Evolutionary conservation across 345 rosid species (phyloP).

Genomic region (Rhodamnia argentea): DNA sequence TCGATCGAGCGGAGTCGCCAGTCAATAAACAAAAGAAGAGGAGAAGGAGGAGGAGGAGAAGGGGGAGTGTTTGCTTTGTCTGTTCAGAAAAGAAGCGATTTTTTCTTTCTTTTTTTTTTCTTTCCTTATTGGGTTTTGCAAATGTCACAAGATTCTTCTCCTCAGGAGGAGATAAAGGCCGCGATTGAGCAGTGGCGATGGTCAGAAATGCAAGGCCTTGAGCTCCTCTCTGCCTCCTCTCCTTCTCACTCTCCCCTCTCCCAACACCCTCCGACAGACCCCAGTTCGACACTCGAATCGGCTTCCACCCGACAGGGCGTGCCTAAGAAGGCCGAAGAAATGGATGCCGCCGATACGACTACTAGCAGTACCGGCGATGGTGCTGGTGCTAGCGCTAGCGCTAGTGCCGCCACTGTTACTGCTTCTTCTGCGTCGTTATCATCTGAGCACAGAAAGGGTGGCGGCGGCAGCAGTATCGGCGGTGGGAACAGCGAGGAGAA

Average conservation of each 20-base stretch:
- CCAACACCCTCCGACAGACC: conserved; percentile 9
- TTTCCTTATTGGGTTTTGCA: conserved; percentile 7
- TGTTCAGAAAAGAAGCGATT: conserved; percentile 11
- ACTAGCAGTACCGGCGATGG: neutral
- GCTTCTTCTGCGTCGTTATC: neutral
- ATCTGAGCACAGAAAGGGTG: neutral
- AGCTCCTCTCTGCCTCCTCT: conserved; percentile 42
- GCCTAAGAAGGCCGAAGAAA: conserved; percentile 8
- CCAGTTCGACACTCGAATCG: neutral
- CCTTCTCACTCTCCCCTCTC: conserved; percentile 16
- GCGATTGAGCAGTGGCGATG: conserved; percentile 88
- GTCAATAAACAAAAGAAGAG: neutral
- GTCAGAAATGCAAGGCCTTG: conserved; percentile 99
- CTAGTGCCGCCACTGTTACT: neutral
- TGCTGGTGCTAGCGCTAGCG: neutral
- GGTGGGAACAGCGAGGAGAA: conserved; percentile 21
- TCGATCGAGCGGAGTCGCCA: neutral
- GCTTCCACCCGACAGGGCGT: neutral
- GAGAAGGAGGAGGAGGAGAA: neutral
- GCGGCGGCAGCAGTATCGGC: conserved; percentile 1
- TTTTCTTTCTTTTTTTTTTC: neutral
- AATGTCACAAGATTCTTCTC: conserved; percentile 63
- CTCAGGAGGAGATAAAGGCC: conserved; percentile 49
- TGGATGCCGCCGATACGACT: conserved; percentile 25
- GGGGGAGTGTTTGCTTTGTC: neutral